These are phyloP conservation scores for Chlamydomonas sp. DNA, from an alignment of 139 green algal species.

Conservation along the genomic window DNA sequence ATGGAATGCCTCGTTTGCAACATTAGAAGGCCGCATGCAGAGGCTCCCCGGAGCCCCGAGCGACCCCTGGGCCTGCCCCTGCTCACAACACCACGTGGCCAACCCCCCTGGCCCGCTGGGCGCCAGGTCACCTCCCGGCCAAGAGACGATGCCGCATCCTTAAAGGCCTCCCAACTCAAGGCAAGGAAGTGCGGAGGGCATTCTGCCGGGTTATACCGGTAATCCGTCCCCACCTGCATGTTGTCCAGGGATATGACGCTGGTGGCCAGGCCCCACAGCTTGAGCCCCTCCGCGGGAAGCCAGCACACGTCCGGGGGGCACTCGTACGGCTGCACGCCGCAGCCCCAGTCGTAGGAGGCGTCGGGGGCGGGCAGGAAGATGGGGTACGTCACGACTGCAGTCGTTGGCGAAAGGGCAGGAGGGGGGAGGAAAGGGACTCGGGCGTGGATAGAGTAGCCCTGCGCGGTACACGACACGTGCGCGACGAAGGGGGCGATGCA, in stretches of 20 bases:
- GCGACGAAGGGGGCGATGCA: no score
- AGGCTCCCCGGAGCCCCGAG: no score
- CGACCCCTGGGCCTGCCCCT: no score
- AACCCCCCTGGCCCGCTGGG: no score
- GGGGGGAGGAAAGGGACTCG: neutral
- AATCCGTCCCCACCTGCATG: neutral
- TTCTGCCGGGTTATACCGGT: neutral
- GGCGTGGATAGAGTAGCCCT: neutral
- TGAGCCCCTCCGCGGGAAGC: neutral
- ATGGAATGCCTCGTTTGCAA: no score
- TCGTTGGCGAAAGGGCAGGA: neutral
- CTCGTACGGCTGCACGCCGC: conserved; percentile 12
- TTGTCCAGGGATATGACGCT: conserved; percentile 11
- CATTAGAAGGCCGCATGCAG: no score
- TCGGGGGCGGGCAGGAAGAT: conserved; percentile 28
- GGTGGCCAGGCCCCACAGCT: conserved; percentile 34
- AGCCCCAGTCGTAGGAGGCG: conserved; percentile 27
- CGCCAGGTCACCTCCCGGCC: no score
- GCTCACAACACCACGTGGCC: no score
- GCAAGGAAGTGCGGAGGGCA: neutral
- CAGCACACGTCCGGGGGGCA: conserved; percentile 21
- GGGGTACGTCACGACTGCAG: conserved; percentile 22
- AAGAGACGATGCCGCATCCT: no score
- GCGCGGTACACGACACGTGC: no score
- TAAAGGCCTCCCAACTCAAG: neutral